Evolutionary conservation across 345 rosid species (phyloP).

Genomic region (Melastoma malabathricum): DNA sequence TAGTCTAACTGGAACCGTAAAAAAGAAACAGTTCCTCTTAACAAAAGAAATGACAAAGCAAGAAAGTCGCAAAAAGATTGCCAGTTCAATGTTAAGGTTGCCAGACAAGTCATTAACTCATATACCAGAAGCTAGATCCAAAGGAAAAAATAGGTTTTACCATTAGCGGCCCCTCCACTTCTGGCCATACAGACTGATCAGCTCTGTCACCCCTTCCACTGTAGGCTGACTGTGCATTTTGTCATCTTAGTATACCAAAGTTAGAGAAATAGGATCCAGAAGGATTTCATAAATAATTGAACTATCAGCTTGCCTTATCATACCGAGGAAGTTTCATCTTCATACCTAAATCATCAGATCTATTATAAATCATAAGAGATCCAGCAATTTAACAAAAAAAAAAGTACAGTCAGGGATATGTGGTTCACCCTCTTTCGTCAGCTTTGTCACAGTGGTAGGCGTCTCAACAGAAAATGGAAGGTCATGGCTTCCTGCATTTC

Average conservation of each 20-base stretch:
- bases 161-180: constrained; percentile 75
- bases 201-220: constrained; percentile 88
- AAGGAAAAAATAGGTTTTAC: constrained; percentile 20
- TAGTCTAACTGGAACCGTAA: too few species aligned
- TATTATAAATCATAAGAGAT: constrained; percentile 8
- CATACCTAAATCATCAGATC: constrained; percentile 37
- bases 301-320: constrained; percentile 48
- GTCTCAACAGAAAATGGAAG: constrained; percentile 74
- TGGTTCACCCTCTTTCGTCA: constrained; percentile 62
- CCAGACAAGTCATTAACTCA: too few species aligned
- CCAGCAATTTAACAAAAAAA: neutral
- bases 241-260: neutral
- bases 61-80: too few species aligned
- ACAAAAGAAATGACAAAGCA: too few species aligned
- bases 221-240: constrained; percentile 63
- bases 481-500: constrained; percentile 98
- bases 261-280: constrained; percentile 1
- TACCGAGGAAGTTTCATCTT: constrained; percentile 93
- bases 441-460: constrained; percentile 31
- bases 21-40: too few species aligned
- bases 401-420: constrained; percentile 8
- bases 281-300: neutral
- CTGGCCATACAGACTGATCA: constrained; percentile 76
- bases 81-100: too few species aligned
- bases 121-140: neutral